A percentile compares a stretch with the other conserved stretches of the same genome.
Conservation (phyloP, 495 filamentous ascomycete genomes). For the Tuber magnatum region DNA sequence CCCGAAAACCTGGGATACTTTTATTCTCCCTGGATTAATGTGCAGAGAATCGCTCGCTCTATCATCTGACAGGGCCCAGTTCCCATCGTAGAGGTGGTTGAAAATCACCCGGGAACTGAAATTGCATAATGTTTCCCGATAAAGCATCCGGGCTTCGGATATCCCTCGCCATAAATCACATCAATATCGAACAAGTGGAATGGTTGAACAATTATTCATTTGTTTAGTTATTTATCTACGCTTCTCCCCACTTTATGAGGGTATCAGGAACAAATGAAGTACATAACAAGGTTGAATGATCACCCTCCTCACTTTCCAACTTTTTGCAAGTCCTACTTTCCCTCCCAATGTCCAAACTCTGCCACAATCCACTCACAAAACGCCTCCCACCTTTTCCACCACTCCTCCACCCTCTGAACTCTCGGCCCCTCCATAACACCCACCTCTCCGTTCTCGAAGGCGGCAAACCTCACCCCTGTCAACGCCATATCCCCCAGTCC, state of each 20-base stretch:
- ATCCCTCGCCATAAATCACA: not conserved
- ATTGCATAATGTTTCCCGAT: not conserved
- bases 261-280: not conserved
- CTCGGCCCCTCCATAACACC: constrained; percentile 76
- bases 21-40: too few species aligned
- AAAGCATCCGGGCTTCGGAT: too few species aligned
- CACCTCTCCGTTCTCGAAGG: constrained; percentile 72
- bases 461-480: constrained; percentile 85
- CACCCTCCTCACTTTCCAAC: not conserved
- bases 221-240: not conserved
- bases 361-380: constrained; percentile 87
- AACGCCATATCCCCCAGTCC: constrained; percentile 79
- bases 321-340: not conserved
- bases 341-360: constrained; percentile 61
- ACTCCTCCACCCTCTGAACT: constrained; percentile 65
- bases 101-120: not conserved
- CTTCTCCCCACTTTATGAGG: too few species aligned
- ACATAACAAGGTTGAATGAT: not conserved
- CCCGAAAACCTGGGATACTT: too few species aligned
- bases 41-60: too few species aligned
- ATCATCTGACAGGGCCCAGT: not conserved
- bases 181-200: not conserved
- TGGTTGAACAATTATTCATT: not conserved
- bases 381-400: constrained; percentile 72
- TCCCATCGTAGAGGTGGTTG: not conserved